Evolutionary conservation across 148 eudicot genomes (phyloP), one percentile per base, ranked within the genome.

Genomic region (Fagopyrum esculentum): DNA sequence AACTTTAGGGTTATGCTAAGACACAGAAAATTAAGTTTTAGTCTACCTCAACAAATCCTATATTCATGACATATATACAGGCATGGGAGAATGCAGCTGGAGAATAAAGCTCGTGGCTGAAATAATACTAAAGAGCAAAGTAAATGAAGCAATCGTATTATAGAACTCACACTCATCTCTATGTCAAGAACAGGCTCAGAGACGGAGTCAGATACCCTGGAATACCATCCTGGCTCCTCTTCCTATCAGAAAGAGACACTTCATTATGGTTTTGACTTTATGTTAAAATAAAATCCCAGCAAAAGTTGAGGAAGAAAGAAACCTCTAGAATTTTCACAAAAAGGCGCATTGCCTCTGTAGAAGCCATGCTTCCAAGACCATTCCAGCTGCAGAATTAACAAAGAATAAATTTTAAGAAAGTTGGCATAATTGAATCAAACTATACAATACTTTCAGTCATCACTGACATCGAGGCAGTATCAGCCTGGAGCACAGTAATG

Each of bases 271-370:
- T 66, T 45, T 13, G 1, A 35, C 1, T 35, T 35, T 35, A 35
- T 35, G 1, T 35, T 35, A 35, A 35, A 13, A 66, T 46, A 66
- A 6, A 43, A 66, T 66, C 47, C 17, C 45, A 40, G 3, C 71
- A n/a, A 40, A 66, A 66, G 43, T 15, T 66, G 47, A 40, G 19
- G 9, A 66, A 66, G 17, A 6, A 35, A 71, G 55, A 55, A 77
- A 95, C 99, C 97, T 95, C 99, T 71, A 92, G 84, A 81, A 92
- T 92, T 85, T 92, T 95, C 77, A 95, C 99, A 87, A 95, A 95
- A 50, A 92, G 89, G 75, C 98, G 97, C 99, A 95, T 95, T 79
- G 99, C 99, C 81, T 95, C 99, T 43, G 97, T 86, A 76, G 98
- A 82, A 55, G 93, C 91, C 97, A 95, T 95, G 81, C 84, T 87